These are phyloP conservation scores for Cutaneotrichosporon sp. DNA, from an alignment of 1,284 basidiomycete species.

Conservation along the genomic window DNA sequence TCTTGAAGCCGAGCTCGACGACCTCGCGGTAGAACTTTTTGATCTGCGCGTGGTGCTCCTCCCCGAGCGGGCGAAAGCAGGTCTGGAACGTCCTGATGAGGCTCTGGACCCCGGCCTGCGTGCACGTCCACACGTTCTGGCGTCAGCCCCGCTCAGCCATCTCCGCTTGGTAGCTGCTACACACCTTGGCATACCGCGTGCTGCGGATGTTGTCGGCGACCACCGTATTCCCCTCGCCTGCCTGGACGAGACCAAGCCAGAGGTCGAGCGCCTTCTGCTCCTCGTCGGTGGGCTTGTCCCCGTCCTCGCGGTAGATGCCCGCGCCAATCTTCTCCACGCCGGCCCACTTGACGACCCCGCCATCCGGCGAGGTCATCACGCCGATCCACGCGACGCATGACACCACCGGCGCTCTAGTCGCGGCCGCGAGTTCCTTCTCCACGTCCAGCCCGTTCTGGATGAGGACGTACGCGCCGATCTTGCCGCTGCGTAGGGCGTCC, in stretches of 20 bases:
- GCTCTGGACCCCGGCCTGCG: constrained; percentile 44
- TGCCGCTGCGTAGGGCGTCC: constrained; percentile 61
- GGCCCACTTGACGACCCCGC: constrained; percentile 41
- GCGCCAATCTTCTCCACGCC: constrained; percentile 39
- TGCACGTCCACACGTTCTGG: constrained; percentile 51
- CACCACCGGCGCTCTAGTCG: constrained; percentile 48
- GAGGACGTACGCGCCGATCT: constrained; percentile 64
- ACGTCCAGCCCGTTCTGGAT: constrained; percentile 72
- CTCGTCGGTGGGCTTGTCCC: constrained; percentile 11
- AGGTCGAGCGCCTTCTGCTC: constrained; percentile 31
- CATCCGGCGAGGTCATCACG: constrained; percentile 37
- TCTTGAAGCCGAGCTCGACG: constrained; percentile 38
- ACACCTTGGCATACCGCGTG: constrained; percentile 43
- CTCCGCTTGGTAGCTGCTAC: constrained; percentile 11
- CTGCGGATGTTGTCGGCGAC: constrained; percentile 35
- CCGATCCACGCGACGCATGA: constrained; percentile 44
- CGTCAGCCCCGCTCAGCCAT: not conserved
- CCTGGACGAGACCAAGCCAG: constrained; percentile 28
- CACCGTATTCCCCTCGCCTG: constrained; percentile 31
- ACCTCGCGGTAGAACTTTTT: constrained; percentile 46
- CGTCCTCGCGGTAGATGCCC: constrained; percentile 34
- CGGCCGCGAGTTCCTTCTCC: constrained; percentile 63
- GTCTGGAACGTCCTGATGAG: constrained; percentile 40
- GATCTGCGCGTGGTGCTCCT: constrained; percentile 31
- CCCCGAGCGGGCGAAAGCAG: constrained; percentile 30